Base-by-base conservation (phyloP, 2,329 filamentous ascomycete species). In the Blastomyces emzantsi region DNA sequence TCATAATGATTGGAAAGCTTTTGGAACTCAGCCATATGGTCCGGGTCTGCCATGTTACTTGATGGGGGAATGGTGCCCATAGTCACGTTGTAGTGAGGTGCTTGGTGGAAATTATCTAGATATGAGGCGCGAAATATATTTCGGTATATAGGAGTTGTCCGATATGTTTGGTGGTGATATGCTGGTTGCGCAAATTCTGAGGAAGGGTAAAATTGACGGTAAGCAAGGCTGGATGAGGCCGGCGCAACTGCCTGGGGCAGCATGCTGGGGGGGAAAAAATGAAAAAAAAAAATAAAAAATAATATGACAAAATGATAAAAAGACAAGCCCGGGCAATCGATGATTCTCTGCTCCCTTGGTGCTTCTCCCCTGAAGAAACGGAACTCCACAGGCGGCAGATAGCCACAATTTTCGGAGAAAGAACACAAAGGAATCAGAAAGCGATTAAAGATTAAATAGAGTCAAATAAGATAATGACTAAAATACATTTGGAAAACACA, bases 1-100 rank as follows among this genome's bases (percentile, higher is more conserved):
- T 85, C 79, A 68, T 83, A 87, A 64, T 82, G 78, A 71, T 83
- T 83, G 68, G 84, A 86, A 66, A 86, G 77, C 72, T 84, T 81
- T 76, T 87, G 85, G 73, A 87, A 78, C 63, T 83, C 79, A 67
- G 84, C 83, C 71, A 86, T 78, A 58, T 58, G 36, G 28, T 58
- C 55, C 13, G 55, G 55, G 22, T 83, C 79, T 68, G 85, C 83
- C 72, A 86, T 78, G 68, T 87, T 84, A 63, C 85, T 83, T 60
- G 74, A 69, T 11, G 76, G 76, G 51, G 77, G 69, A 11, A 47
- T 25, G 74, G 69, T 62, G 39, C 73, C 74, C 76, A 79, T 78
- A 62, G 61, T 73, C 71, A 69, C 66, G 67, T 70, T 68, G 30
- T 70, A 64, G 49, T 66, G 72, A 65, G 69, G 69, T 54, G 61